Evolutionary conservation across 2,329 filamentous ascomycete species (phyloP), one percentile per base, ranked within the genome.

Genomic region (Hymenoscyphus salicellus): DNA sequence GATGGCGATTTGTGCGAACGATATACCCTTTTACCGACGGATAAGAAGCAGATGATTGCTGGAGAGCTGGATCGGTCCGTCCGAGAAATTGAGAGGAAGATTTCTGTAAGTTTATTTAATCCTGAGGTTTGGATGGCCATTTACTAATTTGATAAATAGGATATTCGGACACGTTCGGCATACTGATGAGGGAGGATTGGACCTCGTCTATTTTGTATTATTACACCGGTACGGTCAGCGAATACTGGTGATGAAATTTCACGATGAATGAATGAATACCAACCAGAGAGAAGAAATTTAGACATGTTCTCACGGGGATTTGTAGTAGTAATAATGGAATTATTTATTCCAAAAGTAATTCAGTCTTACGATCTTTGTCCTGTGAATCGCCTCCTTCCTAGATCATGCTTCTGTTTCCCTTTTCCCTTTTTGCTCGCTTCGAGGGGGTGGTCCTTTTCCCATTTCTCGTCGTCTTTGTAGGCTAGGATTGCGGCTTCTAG

Each of bases 1-100:
- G 95, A 99, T 78, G 95, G 95, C 32, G 95, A 99, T 79, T 81
- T 99, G 49, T 97, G 95, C 73, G 95, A 99, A 82, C 86, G 93
- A 71, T 99, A 92, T 78, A 86, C 92, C 65, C 80, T 95, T 65
- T 82, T 99, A 66, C 84, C 90, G 30, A 90, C 89, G 71, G 94
- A 97, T 73, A 93, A 92, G 82, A 97, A 97, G 83, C 88, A 92
- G 78, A 93, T 93, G 86, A 96, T 99, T 80, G 94, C 94, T 1
- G 93, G 86, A 60, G 94, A 98, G 78, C 78, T 98, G 71, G 95
- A 98, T 78, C 88, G 95, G 65, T 94, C 91, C 52, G 88, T 97
- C 63, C 82, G 92, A 72, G 92, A 98, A 79, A 95, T 99, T 74
- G 96, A 99, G 82, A 88, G 95, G 74, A 97, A 97, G 80, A 94